Evolutionary conservation across 2,329 filamentous ascomycete species (phyloP).

Genomic region (Lasiodiplodia hormozganensis): DNA sequence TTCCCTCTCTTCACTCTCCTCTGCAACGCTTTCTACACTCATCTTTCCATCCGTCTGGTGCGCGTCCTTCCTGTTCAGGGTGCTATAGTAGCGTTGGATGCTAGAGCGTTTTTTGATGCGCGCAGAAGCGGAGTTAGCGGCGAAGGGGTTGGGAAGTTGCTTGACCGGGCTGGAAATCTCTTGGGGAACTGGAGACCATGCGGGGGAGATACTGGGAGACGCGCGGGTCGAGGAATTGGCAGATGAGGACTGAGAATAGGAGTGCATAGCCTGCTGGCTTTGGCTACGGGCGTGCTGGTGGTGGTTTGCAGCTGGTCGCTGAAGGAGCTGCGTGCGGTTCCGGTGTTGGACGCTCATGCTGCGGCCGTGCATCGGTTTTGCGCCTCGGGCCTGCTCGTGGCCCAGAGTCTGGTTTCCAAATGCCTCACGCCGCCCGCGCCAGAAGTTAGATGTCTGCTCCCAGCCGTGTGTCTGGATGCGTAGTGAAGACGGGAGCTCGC

Average conservation of each 20-base stretch:
- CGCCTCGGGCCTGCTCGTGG: not conserved
- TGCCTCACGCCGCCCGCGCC: conserved; percentile 16
- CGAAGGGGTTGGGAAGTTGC: not conserved
- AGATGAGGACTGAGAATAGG: conserved; percentile 1
- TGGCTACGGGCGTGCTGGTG: conserved; percentile 1
- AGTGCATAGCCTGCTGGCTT: not conserved
- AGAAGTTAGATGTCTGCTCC: conserved; percentile 16
- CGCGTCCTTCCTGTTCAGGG: not conserved
- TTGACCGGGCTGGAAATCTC: conserved; percentile 12
- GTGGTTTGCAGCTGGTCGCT: not conserved
- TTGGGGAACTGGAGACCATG: conserved; percentile 5
- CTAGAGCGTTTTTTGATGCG: conserved; percentile 4
- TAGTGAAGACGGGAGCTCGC: not conserved
- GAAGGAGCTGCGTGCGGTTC: not conserved
- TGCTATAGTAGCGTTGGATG: conserved; percentile 26
- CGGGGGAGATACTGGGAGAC: conserved; percentile 9
- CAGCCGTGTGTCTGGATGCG: conserved; percentile 4
- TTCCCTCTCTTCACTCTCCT: not conserved
- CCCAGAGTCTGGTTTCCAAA: not conserved
- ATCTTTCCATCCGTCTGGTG: not conserved
- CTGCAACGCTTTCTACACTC: not conserved
- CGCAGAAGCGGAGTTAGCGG: not conserved
- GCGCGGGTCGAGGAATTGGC: not conserved
- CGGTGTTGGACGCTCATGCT: conserved; percentile 11
- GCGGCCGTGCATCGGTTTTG: not conserved